These are phyloP conservation scores for Pichia gijzeniarum DNA, from an alignment of 805 yeast genomes.

Conservation along the genomic window DNA sequence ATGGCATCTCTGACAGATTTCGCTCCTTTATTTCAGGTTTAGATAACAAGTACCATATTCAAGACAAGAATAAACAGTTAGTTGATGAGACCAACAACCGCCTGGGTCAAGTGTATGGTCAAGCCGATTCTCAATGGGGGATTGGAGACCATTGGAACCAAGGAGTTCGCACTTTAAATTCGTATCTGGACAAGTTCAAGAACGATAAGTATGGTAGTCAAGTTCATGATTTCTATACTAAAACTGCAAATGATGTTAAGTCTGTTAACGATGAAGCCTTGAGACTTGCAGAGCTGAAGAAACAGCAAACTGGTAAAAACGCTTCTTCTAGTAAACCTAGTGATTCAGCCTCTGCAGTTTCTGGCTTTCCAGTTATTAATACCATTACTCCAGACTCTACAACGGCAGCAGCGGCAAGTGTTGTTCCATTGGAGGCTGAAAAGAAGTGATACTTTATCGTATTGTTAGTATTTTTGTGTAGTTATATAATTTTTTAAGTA, in stretches of 20 bases:
- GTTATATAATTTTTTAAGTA: background rate
- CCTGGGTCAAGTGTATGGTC: slow-evolving; percentile 14
- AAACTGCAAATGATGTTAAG: slow-evolving; percentile 46
- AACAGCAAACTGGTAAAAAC: slow-evolving; percentile 13
- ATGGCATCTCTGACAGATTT: slow-evolving; percentile 55
- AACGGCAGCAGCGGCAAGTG: slow-evolving; percentile 20
- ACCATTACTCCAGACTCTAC: slow-evolving; percentile 20
- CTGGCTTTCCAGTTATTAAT: slow-evolving; percentile 11
- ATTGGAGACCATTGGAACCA: slow-evolving; percentile 35
- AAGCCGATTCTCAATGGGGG: slow-evolving; percentile 36
- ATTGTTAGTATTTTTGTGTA: background rate
- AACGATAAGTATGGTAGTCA: slow-evolving; percentile 47
- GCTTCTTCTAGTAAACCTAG: background rate
- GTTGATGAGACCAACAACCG: slow-evolving; percentile 7
- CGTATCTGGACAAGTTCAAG: slow-evolving; percentile 43
- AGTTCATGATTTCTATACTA: slow-evolving; percentile 55
- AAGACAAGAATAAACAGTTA: slow-evolving; percentile 37
- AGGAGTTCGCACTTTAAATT: slow-evolving; percentile 33
- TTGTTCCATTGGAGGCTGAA: slow-evolving; percentile 22
- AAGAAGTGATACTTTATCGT: slow-evolving; percentile 10
- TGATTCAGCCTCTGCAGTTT: background rate
- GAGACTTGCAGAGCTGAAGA: slow-evolving; percentile 58
- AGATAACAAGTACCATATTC: slow-evolving; percentile 56
- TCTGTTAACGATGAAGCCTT: slow-evolving; percentile 71
- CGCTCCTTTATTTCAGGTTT: slow-evolving; percentile 46